Evolutionary conservation across 2,329 filamentous ascomycete species (phyloP), one percentile per base, ranked within the genome.

Genomic region (Penicillium brevicompactum): DNA sequence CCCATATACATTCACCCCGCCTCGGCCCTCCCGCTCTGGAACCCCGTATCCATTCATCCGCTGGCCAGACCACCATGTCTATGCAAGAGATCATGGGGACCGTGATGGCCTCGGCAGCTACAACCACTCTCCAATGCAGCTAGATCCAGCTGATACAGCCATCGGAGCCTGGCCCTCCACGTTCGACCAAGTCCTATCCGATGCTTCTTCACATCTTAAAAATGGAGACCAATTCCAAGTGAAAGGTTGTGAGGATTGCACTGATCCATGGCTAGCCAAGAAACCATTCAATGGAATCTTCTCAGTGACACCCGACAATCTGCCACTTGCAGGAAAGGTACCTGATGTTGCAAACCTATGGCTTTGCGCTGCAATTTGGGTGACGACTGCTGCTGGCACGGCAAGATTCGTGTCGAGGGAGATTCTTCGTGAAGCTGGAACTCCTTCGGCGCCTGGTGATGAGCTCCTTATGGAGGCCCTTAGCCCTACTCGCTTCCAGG

Each of bases 41-140:
- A 37, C 11, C 3, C n/a, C 57, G 9, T 58, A 60, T 10, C 71
- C 71, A 16, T 74, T 69, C 45, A 63, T 74, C n/a, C 62, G 72
- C 46, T 74, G 70, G 67, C 68, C 70, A 9, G 72, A 74, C 34
- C 56, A 67, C 41, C 67, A 69, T 11, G 70, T 71, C 27, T 74
- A 74, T 51, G 68, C 69, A 8, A 63, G 72, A 27, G 69, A 73
- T 16, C 71, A 74, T 21, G 71, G 71, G 14, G 49, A 55, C 6
- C 63, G 60, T 18, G 69, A 72, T 47, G 72, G 72, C 0, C 51
- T 74, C 10, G 71, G 72, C 9, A 67, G 65, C 9, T 74, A 74
- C 51, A 58, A 71, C 14, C 72, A 74, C 48, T 31, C 58, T 3
- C 68, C 70, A 1, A 48, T 67, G 14, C 43, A 56, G 14, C 55